Evolutionary conservation across 768 basidiomycete genomes (phyloP).

Genomic region (Leccinellum rugosiceps): DNA sequence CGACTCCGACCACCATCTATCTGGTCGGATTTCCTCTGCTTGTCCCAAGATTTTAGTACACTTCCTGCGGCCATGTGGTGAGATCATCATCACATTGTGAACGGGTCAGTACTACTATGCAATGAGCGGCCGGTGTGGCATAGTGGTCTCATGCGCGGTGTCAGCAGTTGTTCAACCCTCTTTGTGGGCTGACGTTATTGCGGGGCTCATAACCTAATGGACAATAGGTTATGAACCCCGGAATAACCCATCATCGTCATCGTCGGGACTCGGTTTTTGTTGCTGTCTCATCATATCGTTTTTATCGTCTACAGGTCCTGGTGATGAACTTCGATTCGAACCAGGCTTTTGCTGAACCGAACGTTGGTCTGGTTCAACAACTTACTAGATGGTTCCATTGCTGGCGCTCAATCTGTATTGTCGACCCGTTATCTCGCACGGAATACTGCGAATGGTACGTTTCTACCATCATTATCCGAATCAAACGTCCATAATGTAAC

Average conservation of each 20-base stretch:
- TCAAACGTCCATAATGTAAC: too few relatives aligned
- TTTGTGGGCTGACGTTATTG: conserved; percentile 15
- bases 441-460: too few relatives aligned
- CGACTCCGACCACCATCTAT: too few relatives aligned
- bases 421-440: too few relatives aligned
- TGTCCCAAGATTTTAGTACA: too few relatives aligned
- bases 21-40: too few relatives aligned
- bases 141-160: conserved; percentile 4
- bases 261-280: conserved; percentile 1
- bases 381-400: too few relatives aligned
- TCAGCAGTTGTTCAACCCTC: conserved; percentile 3
- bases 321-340: too few relatives aligned
- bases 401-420: too few relatives aligned
- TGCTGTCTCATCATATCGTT: conserved; percentile 1
- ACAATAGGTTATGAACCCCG: conserved; percentile 12
- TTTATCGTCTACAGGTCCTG: neutral
- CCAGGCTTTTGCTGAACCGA: too few relatives aligned
- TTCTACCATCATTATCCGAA: too few relatives aligned
- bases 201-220: conserved; percentile 27
- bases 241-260: conserved; percentile 17
- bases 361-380: too few relatives aligned
- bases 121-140: conserved; percentile 8
- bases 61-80: neutral
- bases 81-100: neutral
- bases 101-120: neutral